These are phyloP conservation scores for Blastobotrys proliferans DNA, from an alignment of 1,139 yeast species.

Conservation along the genomic window DNA sequence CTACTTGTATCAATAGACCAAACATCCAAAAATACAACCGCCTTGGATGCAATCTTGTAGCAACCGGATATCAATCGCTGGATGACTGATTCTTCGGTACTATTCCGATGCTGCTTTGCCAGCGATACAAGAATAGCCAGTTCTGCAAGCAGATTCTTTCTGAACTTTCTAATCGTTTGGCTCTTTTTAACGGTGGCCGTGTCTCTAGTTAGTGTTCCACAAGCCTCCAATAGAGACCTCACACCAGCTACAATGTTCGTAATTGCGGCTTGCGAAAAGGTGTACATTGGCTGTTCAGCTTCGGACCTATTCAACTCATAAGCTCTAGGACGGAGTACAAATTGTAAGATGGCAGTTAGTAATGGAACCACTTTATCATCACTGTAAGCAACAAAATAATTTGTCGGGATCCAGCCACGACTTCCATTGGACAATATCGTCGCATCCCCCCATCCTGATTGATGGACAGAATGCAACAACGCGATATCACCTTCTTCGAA, in stretches of 20 bases:
- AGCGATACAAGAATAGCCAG: constrained; percentile 85
- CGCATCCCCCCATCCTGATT: constrained; percentile 98
- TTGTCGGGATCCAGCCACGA: constrained; percentile 97
- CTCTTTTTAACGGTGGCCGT: constrained; percentile 69
- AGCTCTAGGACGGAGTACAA: constrained; percentile 58
- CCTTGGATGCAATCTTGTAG: constrained; percentile 68
- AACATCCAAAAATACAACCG: constrained; percentile 65
- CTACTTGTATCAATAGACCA: constrained; percentile 46
- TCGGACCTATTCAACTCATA: constrained; percentile 15
- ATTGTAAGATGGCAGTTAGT: constrained; percentile 70
- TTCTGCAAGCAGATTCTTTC: constrained; percentile 81
- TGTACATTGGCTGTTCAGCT: constrained; percentile 17
- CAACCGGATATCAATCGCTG: constrained; percentile 69
- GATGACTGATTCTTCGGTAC: constrained; percentile 60
- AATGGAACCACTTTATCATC: constrained; percentile 53
- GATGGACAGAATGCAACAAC: constrained; percentile 82
- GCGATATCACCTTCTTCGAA: constrained; percentile 79
- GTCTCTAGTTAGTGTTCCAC: constrained; percentile 82
- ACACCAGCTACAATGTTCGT: constrained; percentile 81
- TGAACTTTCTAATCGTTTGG: constrained; percentile 63
- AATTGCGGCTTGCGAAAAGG: constrained; percentile 40
- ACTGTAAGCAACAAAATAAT: constrained; percentile 58
- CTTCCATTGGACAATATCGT: constrained; percentile 65
- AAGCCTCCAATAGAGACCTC: constrained; percentile 63
- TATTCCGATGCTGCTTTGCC: constrained; percentile 78